Percentiles rank a stretch among this genome's conserved stretches.
phyloP scores from a whole-genome alignment of 139 green algal genomes.

The Dunaliella sp. region DNA sequence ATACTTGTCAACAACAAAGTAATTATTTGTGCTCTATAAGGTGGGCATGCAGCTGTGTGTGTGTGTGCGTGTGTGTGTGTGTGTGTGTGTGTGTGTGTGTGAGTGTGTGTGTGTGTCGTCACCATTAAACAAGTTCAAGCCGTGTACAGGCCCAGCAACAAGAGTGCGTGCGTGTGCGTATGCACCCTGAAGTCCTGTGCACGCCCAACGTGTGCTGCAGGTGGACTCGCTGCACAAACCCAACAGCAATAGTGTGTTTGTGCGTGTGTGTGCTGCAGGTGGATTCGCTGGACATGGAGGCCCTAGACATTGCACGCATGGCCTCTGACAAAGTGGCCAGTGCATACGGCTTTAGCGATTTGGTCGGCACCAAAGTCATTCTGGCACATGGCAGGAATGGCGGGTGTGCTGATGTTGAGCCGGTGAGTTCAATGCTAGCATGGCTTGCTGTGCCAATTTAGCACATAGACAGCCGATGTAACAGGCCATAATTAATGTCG shows the following conservation, averaged over 20 bases:
- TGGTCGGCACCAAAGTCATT: conserved; percentile 29
- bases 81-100: neutral
- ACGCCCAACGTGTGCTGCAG: too few species aligned
- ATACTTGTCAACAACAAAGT: too few species aligned
- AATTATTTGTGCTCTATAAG: too few species aligned
- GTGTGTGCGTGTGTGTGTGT: neutral
- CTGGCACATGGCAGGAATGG: conserved; percentile 20
- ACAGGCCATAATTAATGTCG: too few species aligned
- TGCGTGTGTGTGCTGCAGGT: conserved; percentile 8
- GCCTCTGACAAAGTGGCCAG: conserved; percentile 6
- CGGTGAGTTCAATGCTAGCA: conserved; percentile 16
- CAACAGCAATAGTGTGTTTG: too few species aligned
- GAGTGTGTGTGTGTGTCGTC: too few species aligned
- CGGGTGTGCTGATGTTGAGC: conserved; percentile 34
- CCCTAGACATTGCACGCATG: neutral
- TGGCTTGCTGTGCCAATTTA: neutral
- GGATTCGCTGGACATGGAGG: conserved; percentile 6
- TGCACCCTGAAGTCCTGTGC: too few species aligned
- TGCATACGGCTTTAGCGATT: neutral
- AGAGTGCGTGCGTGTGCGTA: neutral
- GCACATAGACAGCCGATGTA: too few species aligned
- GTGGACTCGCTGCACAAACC: too few species aligned
- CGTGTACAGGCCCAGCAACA: too few species aligned
- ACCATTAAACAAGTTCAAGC: too few species aligned
- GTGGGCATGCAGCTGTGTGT: too few species aligned